These are phyloP conservation scores for Calonectria pteridis DNA, from an alignment of 2,329 filamentous ascomycete species.

Conservation along the genomic window DNA sequence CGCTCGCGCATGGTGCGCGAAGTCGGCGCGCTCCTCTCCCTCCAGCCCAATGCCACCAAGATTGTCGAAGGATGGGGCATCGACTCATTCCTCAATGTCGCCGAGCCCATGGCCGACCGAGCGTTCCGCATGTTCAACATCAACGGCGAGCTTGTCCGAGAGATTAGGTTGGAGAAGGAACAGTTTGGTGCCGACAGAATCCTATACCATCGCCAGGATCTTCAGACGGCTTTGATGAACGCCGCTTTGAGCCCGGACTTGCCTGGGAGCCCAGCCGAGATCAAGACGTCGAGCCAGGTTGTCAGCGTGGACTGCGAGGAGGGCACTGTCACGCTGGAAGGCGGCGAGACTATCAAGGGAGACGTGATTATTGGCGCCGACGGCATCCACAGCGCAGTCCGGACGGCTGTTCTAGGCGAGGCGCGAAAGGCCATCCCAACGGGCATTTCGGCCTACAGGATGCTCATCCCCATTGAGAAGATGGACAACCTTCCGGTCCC, in stretches of 20 bases:
- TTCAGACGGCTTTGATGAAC: constrained; percentile 30
- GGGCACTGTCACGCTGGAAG: constrained; percentile 33
- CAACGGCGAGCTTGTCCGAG: constrained; percentile 31
- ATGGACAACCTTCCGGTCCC: constrained; percentile 22
- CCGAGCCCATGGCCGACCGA: constrained; percentile 34
- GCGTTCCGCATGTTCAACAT: constrained; percentile 38
- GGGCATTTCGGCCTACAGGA: constrained; percentile 37
- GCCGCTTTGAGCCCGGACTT: constrained; percentile 27
- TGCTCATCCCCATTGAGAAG: constrained; percentile 36
- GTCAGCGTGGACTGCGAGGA: constrained; percentile 29
- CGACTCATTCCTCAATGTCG: constrained; percentile 25
- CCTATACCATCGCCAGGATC: constrained; percentile 38
- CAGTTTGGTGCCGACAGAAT: constrained; percentile 38
- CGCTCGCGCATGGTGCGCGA: constrained; percentile 39
- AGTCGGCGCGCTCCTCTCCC: constrained; percentile 36
- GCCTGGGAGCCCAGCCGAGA: constrained; percentile 27
- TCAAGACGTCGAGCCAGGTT: constrained; percentile 33
- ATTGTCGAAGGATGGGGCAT: constrained; percentile 36
- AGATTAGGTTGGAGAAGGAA: constrained; percentile 30
- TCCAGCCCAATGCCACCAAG: constrained; percentile 39
- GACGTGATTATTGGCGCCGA: constrained; percentile 39
- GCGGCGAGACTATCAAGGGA: constrained; percentile 29
- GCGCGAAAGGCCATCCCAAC: constrained; percentile 31
- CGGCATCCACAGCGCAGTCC: constrained; percentile 38
- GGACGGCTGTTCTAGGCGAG: constrained; percentile 33